These are phyloP conservation scores for Lepiota brunneoincarnata DNA, from an alignment of 768 basidiomycete species.

Conservation along the genomic window DNA sequence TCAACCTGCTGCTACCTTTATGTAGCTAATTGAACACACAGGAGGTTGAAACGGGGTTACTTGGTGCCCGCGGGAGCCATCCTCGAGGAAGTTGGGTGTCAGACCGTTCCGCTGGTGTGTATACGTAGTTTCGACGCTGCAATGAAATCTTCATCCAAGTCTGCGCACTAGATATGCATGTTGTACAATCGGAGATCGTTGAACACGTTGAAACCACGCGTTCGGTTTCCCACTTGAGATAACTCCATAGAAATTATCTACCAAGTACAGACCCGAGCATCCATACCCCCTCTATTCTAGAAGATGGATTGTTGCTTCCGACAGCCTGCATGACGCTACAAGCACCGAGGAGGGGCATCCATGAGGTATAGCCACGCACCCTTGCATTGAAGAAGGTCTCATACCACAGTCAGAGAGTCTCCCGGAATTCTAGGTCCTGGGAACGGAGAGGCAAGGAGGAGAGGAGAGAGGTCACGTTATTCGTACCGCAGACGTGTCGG, in stretches of 20 bases:
- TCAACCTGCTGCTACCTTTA: neutral
- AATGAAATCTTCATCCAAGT: neutral
- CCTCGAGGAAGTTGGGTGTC: neutral
- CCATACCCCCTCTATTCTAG: no score
- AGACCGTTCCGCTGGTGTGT: no score
- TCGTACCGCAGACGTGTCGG: conserved; percentile 16
- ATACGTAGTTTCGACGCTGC: neutral
- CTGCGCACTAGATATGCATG: neutral
- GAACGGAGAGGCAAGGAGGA: no score
- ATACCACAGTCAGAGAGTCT: no score
- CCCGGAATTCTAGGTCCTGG: no score
- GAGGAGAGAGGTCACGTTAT: neutral
- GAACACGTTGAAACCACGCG: conserved; percentile 4
- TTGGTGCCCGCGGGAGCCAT: neutral
- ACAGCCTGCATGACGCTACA: no score
- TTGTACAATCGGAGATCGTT: neutral
- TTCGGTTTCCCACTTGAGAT: neutral
- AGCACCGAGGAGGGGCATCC: no score
- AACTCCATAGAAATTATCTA: neutral
- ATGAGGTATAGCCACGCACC: no score
- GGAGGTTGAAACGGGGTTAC: neutral
- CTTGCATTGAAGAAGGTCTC: no score
- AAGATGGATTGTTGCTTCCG: no score
- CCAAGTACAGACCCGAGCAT: no score
- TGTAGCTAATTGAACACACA: neutral